phyloP scores from a whole-genome alignment of 192 early-diverging fungal species.

The Coemansia erecta region DNA sequence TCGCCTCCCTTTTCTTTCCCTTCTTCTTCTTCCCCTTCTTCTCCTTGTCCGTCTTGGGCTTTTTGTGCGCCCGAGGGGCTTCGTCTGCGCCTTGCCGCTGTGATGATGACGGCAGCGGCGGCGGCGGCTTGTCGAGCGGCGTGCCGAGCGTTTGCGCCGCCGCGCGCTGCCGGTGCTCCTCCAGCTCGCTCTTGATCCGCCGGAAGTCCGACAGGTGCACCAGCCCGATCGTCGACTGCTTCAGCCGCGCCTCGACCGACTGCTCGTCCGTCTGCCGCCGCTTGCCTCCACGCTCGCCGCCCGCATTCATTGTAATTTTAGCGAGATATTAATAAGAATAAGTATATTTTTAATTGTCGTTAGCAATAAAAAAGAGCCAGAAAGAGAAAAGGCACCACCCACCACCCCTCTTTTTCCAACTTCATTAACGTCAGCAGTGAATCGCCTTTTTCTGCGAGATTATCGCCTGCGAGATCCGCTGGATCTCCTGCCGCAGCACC shows the following conservation, averaged over 20 bases:
- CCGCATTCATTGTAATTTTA: no score
- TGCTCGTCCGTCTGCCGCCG: slow-evolving; percentile 55
- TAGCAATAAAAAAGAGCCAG: background rate
- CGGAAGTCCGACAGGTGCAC: slow-evolving; percentile 88
- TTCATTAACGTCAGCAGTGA: no score
- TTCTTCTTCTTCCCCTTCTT: slow-evolving; percentile 55
- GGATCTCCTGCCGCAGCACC: slow-evolving; percentile 38
- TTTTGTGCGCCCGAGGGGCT: background rate
- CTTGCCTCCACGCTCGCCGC: slow-evolving; percentile 14
- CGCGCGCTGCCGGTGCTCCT: slow-evolving; percentile 76
- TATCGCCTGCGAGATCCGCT: slow-evolving; percentile 29
- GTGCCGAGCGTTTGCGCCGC: slow-evolving; percentile 60
- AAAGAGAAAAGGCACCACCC: no score
- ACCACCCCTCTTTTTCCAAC: no score
- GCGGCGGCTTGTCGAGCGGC: background rate
- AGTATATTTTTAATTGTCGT: background rate
- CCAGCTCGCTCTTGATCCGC: slow-evolving; percentile 74
- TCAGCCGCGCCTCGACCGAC: slow-evolving; percentile 79
- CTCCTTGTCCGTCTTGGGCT: slow-evolving; percentile 34
- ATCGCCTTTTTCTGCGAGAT: slow-evolving; percentile 13
- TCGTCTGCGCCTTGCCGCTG: background rate
- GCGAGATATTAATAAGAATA: background rate
- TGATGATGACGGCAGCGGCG: no score
- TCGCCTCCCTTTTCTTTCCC: slow-evolving; percentile 53
- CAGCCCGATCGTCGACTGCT: slow-evolving; percentile 85